Evolutionary conservation across 352 stramenopile species (phyloP).

Genomic region (Globisporangium apiculatum): DNA sequence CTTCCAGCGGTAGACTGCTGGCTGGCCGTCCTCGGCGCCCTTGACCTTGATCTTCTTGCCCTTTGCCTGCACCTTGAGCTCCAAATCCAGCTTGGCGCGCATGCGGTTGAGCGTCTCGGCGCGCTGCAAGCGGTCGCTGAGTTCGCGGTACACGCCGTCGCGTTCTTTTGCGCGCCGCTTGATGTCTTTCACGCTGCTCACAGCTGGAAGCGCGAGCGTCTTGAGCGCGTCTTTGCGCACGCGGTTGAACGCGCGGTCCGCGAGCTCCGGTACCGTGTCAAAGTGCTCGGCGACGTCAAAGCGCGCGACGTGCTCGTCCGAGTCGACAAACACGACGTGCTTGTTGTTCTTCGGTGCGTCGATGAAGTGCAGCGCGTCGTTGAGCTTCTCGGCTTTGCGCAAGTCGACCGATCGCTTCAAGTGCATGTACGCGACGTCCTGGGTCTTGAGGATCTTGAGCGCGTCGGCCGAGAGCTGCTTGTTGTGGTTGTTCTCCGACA

Average conservation of each 20-base stretch:
- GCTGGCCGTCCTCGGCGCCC: conserved; percentile 49
- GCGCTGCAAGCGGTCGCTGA: conserved; percentile 60
- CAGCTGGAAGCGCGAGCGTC: conserved; percentile 26
- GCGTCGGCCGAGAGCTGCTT: conserved; percentile 65
- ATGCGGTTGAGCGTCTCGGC: conserved; percentile 66
- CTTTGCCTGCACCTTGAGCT: conserved; percentile 80
- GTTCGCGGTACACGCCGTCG: conserved; percentile 57
- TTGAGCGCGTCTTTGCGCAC: conserved; percentile 52
- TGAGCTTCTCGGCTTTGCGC: conserved; percentile 76
- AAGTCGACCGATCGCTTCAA: conserved; percentile 81
- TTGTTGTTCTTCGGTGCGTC: conserved; percentile 76
- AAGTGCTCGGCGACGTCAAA: conserved; percentile 94
- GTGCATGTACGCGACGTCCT: conserved; percentile 94
- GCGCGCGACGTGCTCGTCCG: conserved; percentile 48
- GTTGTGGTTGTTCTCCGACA: conserved; percentile 69
- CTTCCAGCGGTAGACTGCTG: conserved; percentile 87
- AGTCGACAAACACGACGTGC: conserved; percentile 94
- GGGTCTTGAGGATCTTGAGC: conserved; percentile 91
- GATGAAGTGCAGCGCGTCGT: conserved; percentile 69
- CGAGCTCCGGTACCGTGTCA: conserved; percentile 72
- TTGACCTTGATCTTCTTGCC: conserved; percentile 81
- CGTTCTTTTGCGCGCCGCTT: conserved; percentile 56
- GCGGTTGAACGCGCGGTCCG: conserved; percentile 66
- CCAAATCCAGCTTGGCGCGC: conserved; percentile 68
- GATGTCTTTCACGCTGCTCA: conserved; percentile 28